These are phyloP conservation scores for Leucoagaricus sp. DNA, from an alignment of 1,284 basidiomycete genomes.

Conservation along the genomic window DNA sequence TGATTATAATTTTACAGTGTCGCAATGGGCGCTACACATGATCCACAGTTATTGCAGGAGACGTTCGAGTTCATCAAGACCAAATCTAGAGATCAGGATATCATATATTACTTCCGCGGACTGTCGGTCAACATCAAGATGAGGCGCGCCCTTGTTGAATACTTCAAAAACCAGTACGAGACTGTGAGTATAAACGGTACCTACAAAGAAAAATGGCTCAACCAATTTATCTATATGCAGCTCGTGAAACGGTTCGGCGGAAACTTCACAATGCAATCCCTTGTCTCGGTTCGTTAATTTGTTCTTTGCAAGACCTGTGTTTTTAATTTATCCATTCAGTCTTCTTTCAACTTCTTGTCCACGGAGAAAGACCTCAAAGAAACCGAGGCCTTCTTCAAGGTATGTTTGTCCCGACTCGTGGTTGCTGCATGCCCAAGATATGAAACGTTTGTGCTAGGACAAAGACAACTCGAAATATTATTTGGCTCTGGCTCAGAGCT, in stretches of 20 bases:
- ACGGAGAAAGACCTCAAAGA: conserved; percentile 69
- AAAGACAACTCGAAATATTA: conserved; percentile 69
- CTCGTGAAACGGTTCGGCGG: conserved; percentile 72
- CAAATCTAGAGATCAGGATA: conserved; percentile 66
- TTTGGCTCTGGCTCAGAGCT: conserved; percentile 61
- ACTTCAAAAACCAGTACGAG: conserved; percentile 58
- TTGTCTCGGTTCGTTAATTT: conserved; percentile 49
- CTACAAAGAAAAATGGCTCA: conserved; percentile 19
- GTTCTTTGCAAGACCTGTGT: conserved; percentile 5
- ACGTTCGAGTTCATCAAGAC: conserved; percentile 61
- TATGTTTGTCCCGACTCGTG: conserved; percentile 25
- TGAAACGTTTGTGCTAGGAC: conserved; percentile 35
- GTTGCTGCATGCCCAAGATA: conserved; percentile 18
- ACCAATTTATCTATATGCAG: conserved; percentile 36
- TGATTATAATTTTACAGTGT: conserved; percentile 23
- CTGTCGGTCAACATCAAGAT: conserved; percentile 46
- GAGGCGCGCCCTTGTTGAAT: conserved; percentile 40
- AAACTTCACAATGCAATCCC: conserved; percentile 57
- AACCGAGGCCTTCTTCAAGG: conserved; percentile 72
- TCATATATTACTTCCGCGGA: conserved; percentile 55
- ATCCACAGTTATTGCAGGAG: conserved; percentile 51
- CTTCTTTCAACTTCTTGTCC: conserved; percentile 63
- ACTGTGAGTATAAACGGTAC: conserved; percentile 41
- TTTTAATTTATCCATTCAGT: conserved; percentile 33
- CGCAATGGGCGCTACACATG: conserved; percentile 48